Percentiles rank a stretch among this genome's conserved stretches.
Evolutionary conservation across 2,329 filamentous ascomycete genomes (phyloP).

Genomic region (Phyllosticta citriasiana): DNA sequence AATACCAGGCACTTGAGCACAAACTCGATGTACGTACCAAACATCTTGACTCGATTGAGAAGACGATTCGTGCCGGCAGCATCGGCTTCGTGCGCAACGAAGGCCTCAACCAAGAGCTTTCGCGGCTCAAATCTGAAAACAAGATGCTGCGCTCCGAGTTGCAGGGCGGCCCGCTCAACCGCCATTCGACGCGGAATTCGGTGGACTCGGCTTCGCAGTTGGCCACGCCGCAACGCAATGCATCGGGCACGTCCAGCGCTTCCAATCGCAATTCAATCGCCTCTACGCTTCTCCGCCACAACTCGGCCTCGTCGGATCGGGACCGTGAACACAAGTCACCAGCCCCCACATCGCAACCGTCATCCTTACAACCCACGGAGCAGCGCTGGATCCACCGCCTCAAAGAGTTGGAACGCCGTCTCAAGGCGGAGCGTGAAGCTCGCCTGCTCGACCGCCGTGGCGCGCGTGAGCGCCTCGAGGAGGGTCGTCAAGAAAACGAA

Average conservation of each 20-base stretch:
- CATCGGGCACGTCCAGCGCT: conserved; percentile 10
- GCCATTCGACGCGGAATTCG: conserved; percentile 27
- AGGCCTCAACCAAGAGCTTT: conserved; percentile 39
- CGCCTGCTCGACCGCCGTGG: conserved; percentile 74
- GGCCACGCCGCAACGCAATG: conserved; percentile 15
- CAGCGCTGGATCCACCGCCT: conserved; percentile 78
- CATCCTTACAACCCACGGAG: conserved; percentile 40
- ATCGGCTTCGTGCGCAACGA: conserved; percentile 14
- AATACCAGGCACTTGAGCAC: conserved; percentile 78
- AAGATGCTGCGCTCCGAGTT: conserved; percentile 51
- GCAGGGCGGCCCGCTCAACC: conserved; percentile 47
- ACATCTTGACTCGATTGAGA: conserved; percentile 79
- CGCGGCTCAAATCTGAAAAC: conserved; percentile 50
- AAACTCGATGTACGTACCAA: conserved; percentile 71
- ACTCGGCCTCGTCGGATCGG: conserved; percentile 27
- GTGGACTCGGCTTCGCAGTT: conserved; percentile 15
- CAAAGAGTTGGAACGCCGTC: conserved; percentile 74
- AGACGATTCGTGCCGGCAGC: conserved; percentile 45
- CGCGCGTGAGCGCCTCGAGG: conserved; percentile 68
- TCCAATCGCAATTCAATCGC: conserved; percentile 35
- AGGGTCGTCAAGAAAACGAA: conserved; percentile 64
- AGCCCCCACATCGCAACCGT: conserved; percentile 15
- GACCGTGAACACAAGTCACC: conserved; percentile 16
- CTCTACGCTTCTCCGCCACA: conserved; percentile 44
- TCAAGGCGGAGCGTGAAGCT: conserved; percentile 84